Evolutionary conservation across 2,329 filamentous ascomycete species (phyloP).

Genomic region (Monosporascus cannonballus): DNA sequence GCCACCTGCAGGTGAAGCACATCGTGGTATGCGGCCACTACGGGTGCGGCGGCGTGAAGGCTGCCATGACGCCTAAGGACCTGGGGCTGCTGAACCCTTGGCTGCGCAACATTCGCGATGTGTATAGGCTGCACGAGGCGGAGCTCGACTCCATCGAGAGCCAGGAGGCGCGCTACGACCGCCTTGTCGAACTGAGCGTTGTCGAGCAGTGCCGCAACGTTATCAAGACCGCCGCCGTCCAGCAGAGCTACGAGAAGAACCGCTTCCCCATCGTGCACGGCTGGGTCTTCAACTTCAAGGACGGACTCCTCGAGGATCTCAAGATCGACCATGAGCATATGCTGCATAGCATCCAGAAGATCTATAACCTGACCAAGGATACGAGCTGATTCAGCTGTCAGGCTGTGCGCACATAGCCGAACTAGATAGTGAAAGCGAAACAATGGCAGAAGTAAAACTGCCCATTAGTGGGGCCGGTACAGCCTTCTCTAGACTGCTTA

Average conservation of each 20-base stretch:
- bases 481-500: no score
- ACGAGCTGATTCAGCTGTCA: not conserved
- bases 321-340: constrained; percentile 55
- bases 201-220: constrained; percentile 70
- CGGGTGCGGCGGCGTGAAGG: constrained; percentile 71
- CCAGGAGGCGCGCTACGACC: constrained; percentile 55
- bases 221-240: constrained; percentile 73
- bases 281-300: constrained; percentile 66
- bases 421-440: not conserved
- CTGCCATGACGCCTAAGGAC: constrained; percentile 66
- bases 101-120: constrained; percentile 68
- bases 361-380: constrained; percentile 46
- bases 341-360: constrained; percentile 55
- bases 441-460: not conserved
- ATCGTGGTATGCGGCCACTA: constrained; percentile 76
- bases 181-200: constrained; percentile 80
- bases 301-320: constrained; percentile 61
- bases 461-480: not conserved
- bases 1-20: constrained; percentile 74
- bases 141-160: constrained; percentile 61
- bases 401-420: not conserved
- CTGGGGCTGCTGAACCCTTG: constrained; percentile 67
- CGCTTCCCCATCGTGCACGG: constrained; percentile 65
- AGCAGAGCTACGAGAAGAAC: constrained; percentile 60
- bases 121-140: constrained; percentile 64